phyloP scores from a whole-genome alignment of 2,329 filamentous ascomycete genomes.

The Cercospora zeae-maydis region DNA sequence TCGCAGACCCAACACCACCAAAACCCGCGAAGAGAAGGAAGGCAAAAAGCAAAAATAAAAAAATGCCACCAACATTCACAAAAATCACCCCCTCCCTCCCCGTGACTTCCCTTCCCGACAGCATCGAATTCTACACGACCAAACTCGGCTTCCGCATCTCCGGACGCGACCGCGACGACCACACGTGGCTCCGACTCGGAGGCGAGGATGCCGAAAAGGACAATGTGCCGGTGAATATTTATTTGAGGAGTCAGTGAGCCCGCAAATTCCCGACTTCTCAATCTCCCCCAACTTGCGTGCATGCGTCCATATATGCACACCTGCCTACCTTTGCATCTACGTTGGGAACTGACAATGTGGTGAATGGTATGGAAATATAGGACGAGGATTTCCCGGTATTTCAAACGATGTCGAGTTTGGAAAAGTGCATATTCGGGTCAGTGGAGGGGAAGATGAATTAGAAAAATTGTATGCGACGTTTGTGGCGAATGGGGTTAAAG shows the following conservation, averaged over 20 bases:
- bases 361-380: background rate
- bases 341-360: too few species aligned
- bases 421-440: slow-evolving; percentile 15
- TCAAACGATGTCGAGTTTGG: slow-evolving; percentile 14
- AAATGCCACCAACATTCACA: slow-evolving; percentile 8
- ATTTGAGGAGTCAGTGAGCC: slow-evolving; percentile 7
- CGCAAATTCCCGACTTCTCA: background rate
- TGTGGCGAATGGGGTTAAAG: slow-evolving; percentile 7
- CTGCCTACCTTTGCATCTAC: too few species aligned
- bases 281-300: background rate
- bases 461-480: slow-evolving; percentile 8
- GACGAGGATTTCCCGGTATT: slow-evolving; percentile 13
- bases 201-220: slow-evolving; percentile 1
- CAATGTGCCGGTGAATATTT: slow-evolving; percentile 9
- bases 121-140: slow-evolving; percentile 13
- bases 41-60: background rate
- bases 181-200: slow-evolving; percentile 7
- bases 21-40: background rate
- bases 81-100: slow-evolving; percentile 15
- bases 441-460: slow-evolving; percentile 14
- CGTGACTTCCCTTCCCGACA: slow-evolving; percentile 6
- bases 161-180: slow-evolving; percentile 13
- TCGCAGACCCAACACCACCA: too few species aligned
- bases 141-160: slow-evolving; percentile 13
- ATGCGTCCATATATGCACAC: background rate